Base-by-base conservation (phyloP, 2,329 filamentous ascomycete genomes). In the Aspergillus chevalieri region DNA sequence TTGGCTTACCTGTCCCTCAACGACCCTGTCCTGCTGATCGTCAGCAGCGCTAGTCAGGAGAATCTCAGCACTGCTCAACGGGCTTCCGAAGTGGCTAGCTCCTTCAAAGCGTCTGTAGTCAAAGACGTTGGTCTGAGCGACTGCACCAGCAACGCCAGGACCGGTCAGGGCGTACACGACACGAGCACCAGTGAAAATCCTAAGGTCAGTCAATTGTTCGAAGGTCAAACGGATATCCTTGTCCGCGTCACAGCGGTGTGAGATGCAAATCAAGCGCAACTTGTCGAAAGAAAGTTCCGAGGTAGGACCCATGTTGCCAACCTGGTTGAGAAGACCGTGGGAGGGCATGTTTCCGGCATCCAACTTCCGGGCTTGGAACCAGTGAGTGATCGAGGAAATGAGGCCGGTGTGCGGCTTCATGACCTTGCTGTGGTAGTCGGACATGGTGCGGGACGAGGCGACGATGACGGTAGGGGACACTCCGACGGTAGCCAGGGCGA, bases 81-180 rank as follows among this genome's bases (percentile, higher is more conserved):
- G 91, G 8, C 86, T 77, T 3, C 93, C 93, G 63, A 97, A 95
- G 67, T 95, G 90, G 50, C 70, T 75, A 43, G 73, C 71, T 42
- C 69, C 70, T 10, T 57, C 54, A 15, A 69, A 67, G 33, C 70
- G 70, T 44, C 92, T 78, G 68, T 97, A 97, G 66, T 97, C 92
- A 64, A 88, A 94, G 36, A 91, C 78, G 53, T 88, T 84, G 6
- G 88, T 95, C 72, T 97, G 92, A 1, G 86, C 77, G n/a, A 95
- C 81, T 1, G 91, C 86, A 34, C 93, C 93, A 2, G 91, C 92
- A n/a, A 97, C 87, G 52, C 82, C 81, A 21, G 89, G 76, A 1
- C 87, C 84, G 15, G 89, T 87, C 48, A 98, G 77, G 3, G 90
- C 91, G 67, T 97, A 95, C 46, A 94, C 78, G 49, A 96, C 77